A percentile compares a stretch with the other conserved stretches of the same genome.
Conservation (phyloP, 495 filamentous ascomycete genomes). For the Penicillium silybi region DNA sequence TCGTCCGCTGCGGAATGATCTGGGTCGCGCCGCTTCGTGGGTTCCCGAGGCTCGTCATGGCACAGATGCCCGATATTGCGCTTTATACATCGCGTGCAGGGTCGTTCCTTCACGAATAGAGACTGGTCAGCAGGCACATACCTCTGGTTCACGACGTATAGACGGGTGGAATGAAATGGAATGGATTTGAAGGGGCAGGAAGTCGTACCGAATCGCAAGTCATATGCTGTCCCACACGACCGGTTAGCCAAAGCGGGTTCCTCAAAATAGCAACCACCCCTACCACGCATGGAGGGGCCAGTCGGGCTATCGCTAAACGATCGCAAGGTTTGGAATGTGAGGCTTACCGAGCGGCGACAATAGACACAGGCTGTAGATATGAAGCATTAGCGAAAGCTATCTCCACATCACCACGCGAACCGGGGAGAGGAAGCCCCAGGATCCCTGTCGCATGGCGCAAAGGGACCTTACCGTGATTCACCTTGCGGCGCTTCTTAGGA, state of each 20-base stretch:
- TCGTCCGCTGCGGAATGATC: slow-evolving; percentile 59
- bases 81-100: slow-evolving; percentile 97
- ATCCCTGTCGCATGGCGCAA: slow-evolving; percentile 29
- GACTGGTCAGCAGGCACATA: slow-evolving; percentile 26
- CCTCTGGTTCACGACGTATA: slow-evolving; percentile 13
- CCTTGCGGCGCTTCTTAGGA: slow-evolving; percentile 96
- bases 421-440: slow-evolving; percentile 25
- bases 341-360: slow-evolving; percentile 96
- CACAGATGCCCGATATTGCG: slow-evolving; percentile 98
- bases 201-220: slow-evolving; percentile 97
- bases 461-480: slow-evolving; percentile 86
- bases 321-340: slow-evolving; percentile 3
- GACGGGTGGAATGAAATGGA: slow-evolving; percentile 8
- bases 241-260: slow-evolving; percentile 33
- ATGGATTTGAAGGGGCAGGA: slow-evolving; percentile 34
- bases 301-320: not conserved
- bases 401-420: slow-evolving; percentile 23
- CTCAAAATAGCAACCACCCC: not conserved
- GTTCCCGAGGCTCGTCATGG: slow-evolving; percentile 92
- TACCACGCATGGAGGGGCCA: not conserved
- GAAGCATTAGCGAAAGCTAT: slow-evolving; percentile 29
- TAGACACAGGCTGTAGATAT: slow-evolving; percentile 84
- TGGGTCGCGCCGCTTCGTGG: slow-evolving; percentile 67
- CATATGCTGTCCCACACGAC: slow-evolving; percentile 79
- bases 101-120: slow-evolving; percentile 65